A percentile compares a stretch with the other conserved stretches of the same genome.
Evolutionary conservation across 164 flowering plant genomes (phyloP).

Genomic region (Nymphaea colorata): DNA sequence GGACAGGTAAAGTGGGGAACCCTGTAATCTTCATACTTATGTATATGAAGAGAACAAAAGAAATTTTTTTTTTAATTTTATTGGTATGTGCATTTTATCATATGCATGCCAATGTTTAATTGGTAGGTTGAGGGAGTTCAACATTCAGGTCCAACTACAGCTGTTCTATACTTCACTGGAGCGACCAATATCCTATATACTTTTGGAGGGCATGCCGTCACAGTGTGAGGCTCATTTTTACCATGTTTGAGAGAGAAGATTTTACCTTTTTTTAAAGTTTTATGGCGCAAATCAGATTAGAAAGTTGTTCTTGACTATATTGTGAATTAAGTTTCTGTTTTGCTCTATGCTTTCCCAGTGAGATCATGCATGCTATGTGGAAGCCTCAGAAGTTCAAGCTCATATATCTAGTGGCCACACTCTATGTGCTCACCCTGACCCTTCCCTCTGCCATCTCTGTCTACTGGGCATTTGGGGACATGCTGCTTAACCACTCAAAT

Average conservation of each 20-base stretch:
- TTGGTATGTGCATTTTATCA: background rate
- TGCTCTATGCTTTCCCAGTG: background rate
- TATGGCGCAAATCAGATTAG: background rate
- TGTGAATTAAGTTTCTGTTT: background rate
- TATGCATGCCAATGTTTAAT: too few relatives aligned
- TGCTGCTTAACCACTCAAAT: slow-evolving; percentile 65
- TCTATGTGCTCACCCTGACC: slow-evolving; percentile 77
- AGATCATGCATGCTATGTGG: slow-evolving; percentile 77
- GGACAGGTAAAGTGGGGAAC: slow-evolving; percentile 46
- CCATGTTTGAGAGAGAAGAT: background rate
- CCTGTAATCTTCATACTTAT: background rate
- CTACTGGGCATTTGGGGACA: slow-evolving; percentile 85
- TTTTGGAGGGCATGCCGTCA: slow-evolving; percentile 88
- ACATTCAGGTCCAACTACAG: slow-evolving; percentile 55
- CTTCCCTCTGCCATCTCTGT: slow-evolving; percentile 65
- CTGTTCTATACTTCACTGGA: slow-evolving; percentile 69
- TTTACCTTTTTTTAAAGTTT: background rate
- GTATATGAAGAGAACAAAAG: background rate
- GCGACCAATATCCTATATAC: slow-evolving; percentile 82
- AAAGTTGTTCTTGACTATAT: too few relatives aligned
- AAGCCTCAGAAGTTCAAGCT: slow-evolving; percentile 78
- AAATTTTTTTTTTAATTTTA: background rate
- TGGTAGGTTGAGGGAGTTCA: slow-evolving; percentile 45
- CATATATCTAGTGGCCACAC: slow-evolving; percentile 56
- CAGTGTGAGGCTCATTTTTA: slow-evolving; percentile 46